Evolutionary conservation across 192 early-diverging fungal species (phyloP).

Genomic region (Geranomyces variabilis): DNA sequence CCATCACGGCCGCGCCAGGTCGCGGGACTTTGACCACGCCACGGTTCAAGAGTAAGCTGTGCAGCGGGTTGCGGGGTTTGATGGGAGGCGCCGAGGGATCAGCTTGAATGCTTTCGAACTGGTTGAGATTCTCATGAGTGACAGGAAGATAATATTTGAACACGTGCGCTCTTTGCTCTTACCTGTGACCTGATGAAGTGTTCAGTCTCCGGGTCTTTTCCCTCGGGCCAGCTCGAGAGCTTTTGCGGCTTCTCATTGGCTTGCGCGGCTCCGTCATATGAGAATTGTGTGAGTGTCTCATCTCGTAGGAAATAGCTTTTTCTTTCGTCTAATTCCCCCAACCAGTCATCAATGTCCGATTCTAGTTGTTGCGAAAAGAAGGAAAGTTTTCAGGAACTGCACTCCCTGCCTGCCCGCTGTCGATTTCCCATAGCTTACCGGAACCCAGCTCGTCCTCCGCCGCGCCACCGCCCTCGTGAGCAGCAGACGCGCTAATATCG

Average conservation of each 20-base stretch:
- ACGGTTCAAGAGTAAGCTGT: slow-evolving; percentile 18
- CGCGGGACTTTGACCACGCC: slow-evolving; percentile 9
- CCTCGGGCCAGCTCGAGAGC: not conserved
- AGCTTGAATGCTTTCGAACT: not conserved
- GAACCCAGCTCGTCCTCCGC: too few relatives aligned
- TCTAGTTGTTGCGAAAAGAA: slow-evolving; percentile 1
- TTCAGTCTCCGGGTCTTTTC: slow-evolving; percentile 4
- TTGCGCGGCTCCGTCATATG: slow-evolving; percentile 2
- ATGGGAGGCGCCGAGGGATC: not conserved
- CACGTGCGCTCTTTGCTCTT: too few relatives aligned
- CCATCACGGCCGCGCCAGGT: not conserved
- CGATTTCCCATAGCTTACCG: too few relatives aligned
- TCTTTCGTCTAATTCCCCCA: slow-evolving; percentile 6
- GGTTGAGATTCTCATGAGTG: too few relatives aligned
- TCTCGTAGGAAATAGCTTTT: not conserved
- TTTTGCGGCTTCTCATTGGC: not conserved
- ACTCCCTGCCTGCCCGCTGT: too few relatives aligned
- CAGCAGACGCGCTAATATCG: not conserved
- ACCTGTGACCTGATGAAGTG: slow-evolving; percentile 9
- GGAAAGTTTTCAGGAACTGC: not conserved
- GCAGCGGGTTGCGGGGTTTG: slow-evolving; percentile 11
- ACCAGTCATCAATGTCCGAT: slow-evolving; percentile 13
- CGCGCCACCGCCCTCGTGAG: too few relatives aligned
- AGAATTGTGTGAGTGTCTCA: not conserved
- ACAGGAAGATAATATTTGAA: too few relatives aligned